Evolutionary conservation across 139 green algal genomes (phyloP), one percentile per base, ranked within the genome.

Genomic region (Micractinium sp.): DNA sequence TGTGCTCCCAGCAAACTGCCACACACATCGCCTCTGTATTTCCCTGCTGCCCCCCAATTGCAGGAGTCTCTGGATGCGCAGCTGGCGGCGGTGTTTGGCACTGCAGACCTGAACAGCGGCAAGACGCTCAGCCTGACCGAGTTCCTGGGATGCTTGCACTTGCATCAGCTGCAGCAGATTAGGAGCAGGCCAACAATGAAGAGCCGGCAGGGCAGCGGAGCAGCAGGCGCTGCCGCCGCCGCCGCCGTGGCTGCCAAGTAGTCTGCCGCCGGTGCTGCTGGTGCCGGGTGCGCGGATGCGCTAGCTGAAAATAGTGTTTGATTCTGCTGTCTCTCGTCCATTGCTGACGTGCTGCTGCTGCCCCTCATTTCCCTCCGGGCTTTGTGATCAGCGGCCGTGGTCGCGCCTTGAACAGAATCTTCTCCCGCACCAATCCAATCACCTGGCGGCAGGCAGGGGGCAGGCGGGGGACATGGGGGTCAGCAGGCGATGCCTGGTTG

Each of bases 51-150:
- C 41, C 41, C 20, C 41, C 79, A 3, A 25, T 85, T 93, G 19
- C 89, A 92, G 63, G 90, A 94, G 13, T 74, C 93, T 71, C 88
- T 98, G 82, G 96, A 98, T 86, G 89, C 94, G 29, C 94, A 98
- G 91, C 93, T 99, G 75, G 93, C 97, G 81, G 96, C 98, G 82
- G 95, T 98, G 53, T 99, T 99, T 94, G 97, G 97, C 47, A 98
- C 95, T 0, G 94, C 94, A 29, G 97, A 98, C 94, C 93, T 97
- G 2, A 98, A 98, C 94, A 96, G 91, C 89, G 95, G 95, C 67
- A 97, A 97, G 88, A 95, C 96, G 18, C 91, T 99, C 0, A 95
- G 94, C 16, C 93, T 99, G 31, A 97, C 95, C 7, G 95, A 99
- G 92, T 99, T 98, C 89, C 86, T 99, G 78, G 76, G 93, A 73